Evolutionary conservation across 2,329 filamentous ascomycete genomes (phyloP), one percentile per base, ranked within the genome.

Genomic region (Tolypocladium cylindrosporum): DNA sequence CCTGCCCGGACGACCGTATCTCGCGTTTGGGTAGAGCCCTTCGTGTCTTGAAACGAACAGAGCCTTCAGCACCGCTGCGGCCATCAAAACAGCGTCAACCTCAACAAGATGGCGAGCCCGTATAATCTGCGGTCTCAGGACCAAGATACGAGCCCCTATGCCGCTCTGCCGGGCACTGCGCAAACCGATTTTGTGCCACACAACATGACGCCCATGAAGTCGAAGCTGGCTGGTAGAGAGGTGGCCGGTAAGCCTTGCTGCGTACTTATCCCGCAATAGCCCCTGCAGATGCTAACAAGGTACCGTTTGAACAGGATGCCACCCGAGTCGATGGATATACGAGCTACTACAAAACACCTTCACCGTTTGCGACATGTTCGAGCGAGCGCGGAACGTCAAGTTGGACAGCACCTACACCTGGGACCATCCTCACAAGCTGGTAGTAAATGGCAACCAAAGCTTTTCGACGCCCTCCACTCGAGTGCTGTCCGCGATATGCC

Each of bases 251-350:
- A 52, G 66, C 3, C 48, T 51, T 36, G 4, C 31, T 11, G 16
- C 5, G 7, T n/a, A 4, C 10, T 19, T 48, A 9, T 27, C 24
- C 7, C 7, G 4, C 10, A 36, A n/a, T 3, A 19, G 19, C 6
- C 48, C 9, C 16, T 51, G 48, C 16, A 13, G 19, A 36, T 19
- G 5, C 31, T 51, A 48, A 51, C 27, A 34, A 51, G 9, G 19
- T 36, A 2, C 19, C 19, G 2, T 45, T 45, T 36, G 4, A 16
- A 16, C 27, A 74, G 72, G 72, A 55, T 72, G 69, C 51, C 70
- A 75, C 55, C 73, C 74, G 7, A 71, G 71, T 51, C 71, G 74
- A 63, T 76, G 74, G 74, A 67, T 75, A 42, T 68, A 74, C 61
- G 74, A 76, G 56, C 62, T 76, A 10, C 61, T 70, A 39, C 67